Percentiles rank a stretch among this genome's conserved stretches.
Conservation (phyloP, 108 stramenopile species). For the Cyclotella choctawhatcheeana region DNA sequence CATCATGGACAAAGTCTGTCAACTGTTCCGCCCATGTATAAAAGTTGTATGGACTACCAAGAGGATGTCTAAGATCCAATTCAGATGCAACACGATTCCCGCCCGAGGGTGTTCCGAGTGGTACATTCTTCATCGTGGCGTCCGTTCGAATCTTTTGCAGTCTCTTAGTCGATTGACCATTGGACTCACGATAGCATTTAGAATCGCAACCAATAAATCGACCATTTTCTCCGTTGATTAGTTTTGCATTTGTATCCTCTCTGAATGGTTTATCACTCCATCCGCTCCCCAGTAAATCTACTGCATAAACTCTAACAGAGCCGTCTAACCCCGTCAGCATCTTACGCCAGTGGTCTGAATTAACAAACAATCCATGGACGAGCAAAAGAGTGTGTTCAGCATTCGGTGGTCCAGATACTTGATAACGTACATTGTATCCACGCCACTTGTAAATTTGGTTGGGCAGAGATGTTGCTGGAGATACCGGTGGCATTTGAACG, state of each 20-base stretch:
- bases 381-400: constrained; percentile 53
- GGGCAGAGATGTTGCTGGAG: constrained; percentile 71
- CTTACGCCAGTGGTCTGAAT: constrained; percentile 87
- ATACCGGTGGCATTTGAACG: constrained; percentile 29
- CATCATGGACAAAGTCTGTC: constrained; percentile 69
- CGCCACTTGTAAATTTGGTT: constrained; percentile 81
- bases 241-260: constrained; percentile 43
- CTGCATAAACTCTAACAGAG: constrained; percentile 77
- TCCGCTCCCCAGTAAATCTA: constrained; percentile 92
- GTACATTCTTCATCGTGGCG: constrained; percentile 50
- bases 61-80: constrained; percentile 77
- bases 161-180: not conserved
- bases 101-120: constrained; percentile 63
- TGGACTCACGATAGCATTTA: constrained; percentile 25
- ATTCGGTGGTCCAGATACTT: constrained; percentile 67
- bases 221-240: constrained; percentile 68
- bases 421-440: constrained; percentile 70
- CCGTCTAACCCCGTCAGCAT: constrained; percentile 61
- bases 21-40: constrained; percentile 91
- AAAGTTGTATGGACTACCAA: constrained; percentile 85
- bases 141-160: constrained; percentile 25
- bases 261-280: constrained; percentile 84
- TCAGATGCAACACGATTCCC: constrained; percentile 51
- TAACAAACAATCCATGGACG: constrained; percentile 87
- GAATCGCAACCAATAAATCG: constrained; percentile 52